Conservation (phyloP, 768 basidiomycete genomes). For the Boletus rubescentipes region DNA sequence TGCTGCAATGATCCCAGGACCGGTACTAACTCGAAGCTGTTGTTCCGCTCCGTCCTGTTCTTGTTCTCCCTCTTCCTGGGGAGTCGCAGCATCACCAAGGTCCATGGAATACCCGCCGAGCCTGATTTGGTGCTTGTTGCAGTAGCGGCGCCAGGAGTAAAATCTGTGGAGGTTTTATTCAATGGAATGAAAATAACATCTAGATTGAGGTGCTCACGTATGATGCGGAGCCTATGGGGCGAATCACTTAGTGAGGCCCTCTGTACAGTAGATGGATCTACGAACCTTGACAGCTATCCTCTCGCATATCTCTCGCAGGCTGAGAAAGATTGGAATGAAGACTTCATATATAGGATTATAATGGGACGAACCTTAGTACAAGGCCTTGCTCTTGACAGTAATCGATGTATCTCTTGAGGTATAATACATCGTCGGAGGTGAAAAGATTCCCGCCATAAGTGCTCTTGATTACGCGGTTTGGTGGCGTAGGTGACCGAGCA, state of each 20-base stretch:
- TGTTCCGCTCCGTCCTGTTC: slow-evolving; percentile 45
- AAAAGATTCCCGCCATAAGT: slow-evolving; percentile 89
- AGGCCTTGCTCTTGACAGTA: slow-evolving; percentile 88
- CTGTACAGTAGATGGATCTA: not conserved
- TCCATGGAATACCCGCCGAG: slow-evolving; percentile 84
- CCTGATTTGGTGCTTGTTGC: slow-evolving; percentile 92
- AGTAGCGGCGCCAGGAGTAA: slow-evolving; percentile 89
- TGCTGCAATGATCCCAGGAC: slow-evolving; percentile 46
- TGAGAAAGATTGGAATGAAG: slow-evolving; percentile 7
- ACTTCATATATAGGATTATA: slow-evolving; percentile 27
- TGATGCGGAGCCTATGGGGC: slow-evolving; percentile 74
- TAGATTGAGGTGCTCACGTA: slow-evolving; percentile 50
- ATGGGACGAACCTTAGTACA: slow-evolving; percentile 60
- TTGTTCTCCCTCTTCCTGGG: slow-evolving; percentile 41
- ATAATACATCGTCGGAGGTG: slow-evolving; percentile 78
- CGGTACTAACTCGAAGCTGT: slow-evolving; percentile 34
- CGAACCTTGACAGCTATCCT: slow-evolving; percentile 78
- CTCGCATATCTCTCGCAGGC: slow-evolving; percentile 81
- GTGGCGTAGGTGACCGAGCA: slow-evolving; percentile 81
- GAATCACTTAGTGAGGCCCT: slow-evolving; percentile 4
- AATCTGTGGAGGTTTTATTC: slow-evolving; percentile 48
- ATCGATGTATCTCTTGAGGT: slow-evolving; percentile 86
- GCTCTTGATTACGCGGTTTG: slow-evolving; percentile 80
- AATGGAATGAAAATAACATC: not conserved
- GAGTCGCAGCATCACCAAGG: slow-evolving; percentile 48